Conservation (phyloP, 164 flowering plant genomes). For the Dillenia suffruticosa region DNA sequence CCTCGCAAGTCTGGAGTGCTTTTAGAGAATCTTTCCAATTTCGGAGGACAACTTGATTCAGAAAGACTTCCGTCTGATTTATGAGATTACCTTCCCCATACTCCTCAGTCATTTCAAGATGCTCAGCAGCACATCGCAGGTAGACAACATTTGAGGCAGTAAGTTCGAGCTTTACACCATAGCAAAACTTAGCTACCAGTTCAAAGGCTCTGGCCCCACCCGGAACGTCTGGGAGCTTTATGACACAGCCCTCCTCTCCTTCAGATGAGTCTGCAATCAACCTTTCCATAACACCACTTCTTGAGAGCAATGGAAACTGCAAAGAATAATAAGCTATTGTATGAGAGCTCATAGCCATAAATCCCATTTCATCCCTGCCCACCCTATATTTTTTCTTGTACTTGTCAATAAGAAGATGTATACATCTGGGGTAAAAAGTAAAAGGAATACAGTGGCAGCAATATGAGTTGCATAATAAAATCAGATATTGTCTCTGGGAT, state of each 20-base stretch:
- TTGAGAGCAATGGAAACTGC: constrained; percentile 92
- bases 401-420: too few species aligned
- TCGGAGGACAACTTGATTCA: constrained; percentile 68
- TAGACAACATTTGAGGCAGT: constrained; percentile 81
- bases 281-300: constrained; percentile 80
- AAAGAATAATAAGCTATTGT: constrained; percentile 2
- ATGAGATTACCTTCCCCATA: constrained; percentile 83
- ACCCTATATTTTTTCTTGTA: too few species aligned
- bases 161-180: constrained; percentile 88
- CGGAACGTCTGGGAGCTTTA: constrained; percentile 60
- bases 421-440: too few species aligned
- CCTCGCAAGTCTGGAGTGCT: constrained; percentile 82
- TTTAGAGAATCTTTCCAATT: constrained; percentile 84
- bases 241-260: constrained; percentile 50
- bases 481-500: too few species aligned
- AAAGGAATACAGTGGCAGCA: too few species aligned
- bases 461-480: too few species aligned
- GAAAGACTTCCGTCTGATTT: constrained; percentile 68
- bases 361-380: too few species aligned
- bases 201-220: constrained; percentile 88
- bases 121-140: constrained; percentile 82
- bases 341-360: too few species aligned
- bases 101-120: constrained; percentile 89
- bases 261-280: constrained; percentile 66
- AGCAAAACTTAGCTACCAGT: constrained; percentile 89